Conservation (phyloP, 2,329 filamentous ascomycete species). For the Aspergillus sclerotialis region DNA sequence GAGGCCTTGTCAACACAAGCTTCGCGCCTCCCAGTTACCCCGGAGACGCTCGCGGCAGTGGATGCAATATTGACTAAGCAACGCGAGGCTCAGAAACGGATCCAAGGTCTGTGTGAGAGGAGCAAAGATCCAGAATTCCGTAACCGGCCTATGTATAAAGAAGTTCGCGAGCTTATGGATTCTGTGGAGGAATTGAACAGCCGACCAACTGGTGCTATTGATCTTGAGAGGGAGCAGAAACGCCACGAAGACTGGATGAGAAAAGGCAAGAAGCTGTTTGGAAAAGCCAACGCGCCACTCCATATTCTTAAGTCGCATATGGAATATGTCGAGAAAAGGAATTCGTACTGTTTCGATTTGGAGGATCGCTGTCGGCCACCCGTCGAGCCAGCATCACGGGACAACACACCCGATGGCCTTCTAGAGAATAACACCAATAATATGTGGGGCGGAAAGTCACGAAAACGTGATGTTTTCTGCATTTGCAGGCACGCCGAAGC, state of each 20-base stretch:
- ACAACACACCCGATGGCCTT: constrained; percentile 58
- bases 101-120: constrained; percentile 71
- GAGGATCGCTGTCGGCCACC: constrained; percentile 82
- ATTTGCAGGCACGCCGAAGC: constrained; percentile 90
- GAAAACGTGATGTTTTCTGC: constrained; percentile 80
- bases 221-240: constrained; percentile 90
- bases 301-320: constrained; percentile 94
- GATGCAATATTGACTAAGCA: constrained; percentile 95
- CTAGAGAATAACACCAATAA: constrained; percentile 35
- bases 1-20: constrained; percentile 87
- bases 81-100: constrained; percentile 84
- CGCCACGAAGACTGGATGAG: constrained; percentile 99
- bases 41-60: constrained; percentile 71
- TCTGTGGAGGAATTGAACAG: constrained; percentile 83
- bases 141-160: constrained; percentile 76
- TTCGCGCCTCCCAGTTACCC: constrained; percentile 68
- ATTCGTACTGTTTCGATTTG: constrained; percentile 85
- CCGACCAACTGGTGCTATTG: constrained; percentile 82
- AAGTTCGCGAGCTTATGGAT: constrained; percentile 86
- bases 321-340: constrained; percentile 85
- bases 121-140: constrained; percentile 68
- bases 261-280: constrained; percentile 93
- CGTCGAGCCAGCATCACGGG: constrained; percentile 84
- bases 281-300: constrained; percentile 92
- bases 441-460: constrained; percentile 44